phyloP scores from a whole-genome alignment of 2,329 filamentous ascomycete species.

The Colletotrichum acutatum region DNA sequence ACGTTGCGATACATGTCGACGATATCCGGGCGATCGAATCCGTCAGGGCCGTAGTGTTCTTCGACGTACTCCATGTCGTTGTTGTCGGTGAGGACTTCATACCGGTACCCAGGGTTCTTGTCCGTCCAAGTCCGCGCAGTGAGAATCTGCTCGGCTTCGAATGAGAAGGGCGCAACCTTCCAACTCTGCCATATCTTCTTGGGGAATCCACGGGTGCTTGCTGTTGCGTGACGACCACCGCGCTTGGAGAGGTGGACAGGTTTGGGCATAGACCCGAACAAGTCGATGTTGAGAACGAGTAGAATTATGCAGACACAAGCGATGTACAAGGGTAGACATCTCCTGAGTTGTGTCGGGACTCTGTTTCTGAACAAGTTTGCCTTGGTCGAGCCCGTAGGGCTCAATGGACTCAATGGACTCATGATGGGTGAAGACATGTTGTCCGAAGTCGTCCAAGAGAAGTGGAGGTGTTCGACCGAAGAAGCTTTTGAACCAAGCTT shows the following conservation, averaged over 20 bases:
- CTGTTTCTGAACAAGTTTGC: slow-evolving; percentile 43
- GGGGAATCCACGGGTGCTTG: slow-evolving; percentile 58
- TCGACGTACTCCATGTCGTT: slow-evolving; percentile 77
- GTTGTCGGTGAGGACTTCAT: slow-evolving; percentile 76
- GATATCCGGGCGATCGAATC: slow-evolving; percentile 75
- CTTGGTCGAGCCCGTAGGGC: slow-evolving; percentile 20
- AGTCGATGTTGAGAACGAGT: slow-evolving; percentile 57
- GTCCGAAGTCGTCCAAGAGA: background rate
- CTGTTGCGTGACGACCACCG: slow-evolving; percentile 15
- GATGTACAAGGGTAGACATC: slow-evolving; percentile 58
- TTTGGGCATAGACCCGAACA: slow-evolving; percentile 46
- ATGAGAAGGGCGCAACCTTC: slow-evolving; percentile 75
- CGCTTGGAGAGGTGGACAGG: slow-evolving; percentile 37
- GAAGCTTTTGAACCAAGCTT: slow-evolving; percentile 17
- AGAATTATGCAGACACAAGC: slow-evolving; percentile 56
- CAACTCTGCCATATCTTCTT: slow-evolving; percentile 83
- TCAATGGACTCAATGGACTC: slow-evolving; percentile 22
- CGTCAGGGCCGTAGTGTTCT: slow-evolving; percentile 72
- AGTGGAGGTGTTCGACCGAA: background rate
- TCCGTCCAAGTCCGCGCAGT: slow-evolving; percentile 72
- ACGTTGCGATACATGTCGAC: slow-evolving; percentile 69
- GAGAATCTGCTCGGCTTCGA: slow-evolving; percentile 71
- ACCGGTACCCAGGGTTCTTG: slow-evolving; percentile 74
- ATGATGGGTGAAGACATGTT: slow-evolving; percentile 28
- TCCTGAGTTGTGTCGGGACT: slow-evolving; percentile 59